These are phyloP conservation scores for Microbotryomycetes sp. DNA, from an alignment of 1,284 basidiomycete species.

Conservation along the genomic window DNA sequence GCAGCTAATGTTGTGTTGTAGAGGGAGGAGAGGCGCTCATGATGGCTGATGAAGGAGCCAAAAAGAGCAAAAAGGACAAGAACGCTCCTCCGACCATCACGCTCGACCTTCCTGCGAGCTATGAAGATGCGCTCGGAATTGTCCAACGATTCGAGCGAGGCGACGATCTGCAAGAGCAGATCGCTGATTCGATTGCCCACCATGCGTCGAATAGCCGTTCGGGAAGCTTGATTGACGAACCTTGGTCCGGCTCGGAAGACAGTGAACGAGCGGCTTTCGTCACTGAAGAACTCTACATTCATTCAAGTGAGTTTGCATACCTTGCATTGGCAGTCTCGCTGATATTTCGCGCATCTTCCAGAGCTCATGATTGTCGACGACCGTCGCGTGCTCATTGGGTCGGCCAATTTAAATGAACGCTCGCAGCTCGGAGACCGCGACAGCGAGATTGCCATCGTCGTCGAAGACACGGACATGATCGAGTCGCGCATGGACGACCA, in stretches of 20 bases:
- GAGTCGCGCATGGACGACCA: slow-evolving; percentile 70
- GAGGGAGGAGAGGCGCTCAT: slow-evolving; percentile 19
- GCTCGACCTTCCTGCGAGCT: slow-evolving; percentile 30
- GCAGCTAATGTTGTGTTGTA: neutral
- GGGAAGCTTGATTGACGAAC: slow-evolving; percentile 59
- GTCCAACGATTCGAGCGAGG: slow-evolving; percentile 29
- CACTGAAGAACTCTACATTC: slow-evolving; percentile 62
- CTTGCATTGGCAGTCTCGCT: neutral
- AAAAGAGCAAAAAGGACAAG: slow-evolving; percentile 11
- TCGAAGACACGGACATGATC: slow-evolving; percentile 77
- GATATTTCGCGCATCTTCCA: slow-evolving; percentile 41
- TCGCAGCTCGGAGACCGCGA: slow-evolving; percentile 53
- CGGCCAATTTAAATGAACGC: slow-evolving; percentile 82
- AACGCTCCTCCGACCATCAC: slow-evolving; percentile 10
- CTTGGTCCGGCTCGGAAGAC: slow-evolving; percentile 71
- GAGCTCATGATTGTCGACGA: slow-evolving; percentile 88
- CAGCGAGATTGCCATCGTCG: slow-evolving; percentile 82
- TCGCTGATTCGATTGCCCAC: slow-evolving; percentile 67
- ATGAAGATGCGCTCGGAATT: slow-evolving; percentile 34
- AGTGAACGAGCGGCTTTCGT: slow-evolving; percentile 71
- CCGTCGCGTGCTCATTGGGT: slow-evolving; percentile 74
- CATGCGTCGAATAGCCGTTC: slow-evolving; percentile 52
- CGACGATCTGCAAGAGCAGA: slow-evolving; percentile 37
- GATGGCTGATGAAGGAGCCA: slow-evolving; percentile 1
- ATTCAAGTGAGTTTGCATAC: slow-evolving; percentile 38